Conservation (phyloP, 177 flowering plant species). For the Vitis hybrid region DNA sequence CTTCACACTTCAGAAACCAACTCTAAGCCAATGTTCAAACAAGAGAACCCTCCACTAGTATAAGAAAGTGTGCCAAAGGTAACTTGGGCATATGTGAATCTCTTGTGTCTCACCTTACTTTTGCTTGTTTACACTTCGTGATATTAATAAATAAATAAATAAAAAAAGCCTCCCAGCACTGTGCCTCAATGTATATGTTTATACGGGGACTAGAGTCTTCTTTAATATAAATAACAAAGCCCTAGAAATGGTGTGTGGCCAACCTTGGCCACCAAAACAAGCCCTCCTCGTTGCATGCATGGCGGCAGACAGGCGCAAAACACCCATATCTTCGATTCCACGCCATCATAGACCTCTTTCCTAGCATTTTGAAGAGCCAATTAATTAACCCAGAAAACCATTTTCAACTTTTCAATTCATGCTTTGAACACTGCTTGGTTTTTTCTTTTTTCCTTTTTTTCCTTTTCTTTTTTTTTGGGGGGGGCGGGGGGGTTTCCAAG, state of each 20-base stretch:
- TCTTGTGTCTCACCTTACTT: not conserved
- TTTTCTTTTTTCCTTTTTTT: slow-evolving; percentile 10
- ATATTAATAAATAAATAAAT: not conserved
- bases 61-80: slow-evolving; percentile 27
- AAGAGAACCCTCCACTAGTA: slow-evolving; percentile 18
- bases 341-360: slow-evolving; percentile 33
- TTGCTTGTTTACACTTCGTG: not conserved
- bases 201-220: slow-evolving; percentile 5
- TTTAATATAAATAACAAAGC: slow-evolving; percentile 16
- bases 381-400: slow-evolving; percentile 11
- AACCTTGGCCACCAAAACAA: slow-evolving; percentile 26
- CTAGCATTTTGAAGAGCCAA: slow-evolving; percentile 18
- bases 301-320: slow-evolving; percentile 44
- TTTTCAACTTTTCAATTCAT: slow-evolving; percentile 20
- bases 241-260: slow-evolving; percentile 30
- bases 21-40: not conserved
- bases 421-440: slow-evolving; percentile 21
- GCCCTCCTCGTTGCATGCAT: slow-evolving; percentile 52
- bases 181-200: not conserved
- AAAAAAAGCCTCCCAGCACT: not conserved
- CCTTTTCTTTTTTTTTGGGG: no score
- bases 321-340: slow-evolving; percentile 43
- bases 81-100: slow-evolving; percentile 14
- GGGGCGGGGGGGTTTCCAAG: slow-evolving; percentile 11
- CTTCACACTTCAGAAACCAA: not conserved